Conservation (phyloP, 768 basidiomycete species). For the Naematelia encephala region DNA sequence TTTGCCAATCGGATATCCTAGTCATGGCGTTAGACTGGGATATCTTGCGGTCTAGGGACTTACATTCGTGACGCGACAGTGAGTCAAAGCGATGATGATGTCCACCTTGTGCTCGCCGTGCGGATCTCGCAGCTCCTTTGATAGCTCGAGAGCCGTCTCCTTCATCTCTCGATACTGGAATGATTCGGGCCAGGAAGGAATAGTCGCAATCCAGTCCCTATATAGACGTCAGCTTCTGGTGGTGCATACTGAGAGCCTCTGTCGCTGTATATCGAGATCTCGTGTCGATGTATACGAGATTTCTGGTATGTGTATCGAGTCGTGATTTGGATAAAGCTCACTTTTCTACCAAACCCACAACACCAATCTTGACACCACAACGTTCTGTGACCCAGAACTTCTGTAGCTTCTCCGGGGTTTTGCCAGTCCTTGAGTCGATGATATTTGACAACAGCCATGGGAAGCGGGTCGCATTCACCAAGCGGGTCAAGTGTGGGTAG, state of each 20-base stretch:
- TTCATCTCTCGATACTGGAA: constrained; percentile 76
- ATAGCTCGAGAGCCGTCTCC: constrained; percentile 68
- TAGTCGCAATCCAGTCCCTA: constrained; percentile 85
- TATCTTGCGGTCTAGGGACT: constrained; percentile 10
- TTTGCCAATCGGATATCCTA: constrained; percentile 48
- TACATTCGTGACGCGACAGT: constrained; percentile 62
- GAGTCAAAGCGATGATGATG: constrained; percentile 78
- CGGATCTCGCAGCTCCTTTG: constrained; percentile 68
- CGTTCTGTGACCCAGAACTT: constrained; percentile 68
- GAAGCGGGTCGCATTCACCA: constrained; percentile 71
- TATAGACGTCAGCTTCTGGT: neutral
- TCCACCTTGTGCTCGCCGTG: constrained; percentile 69
- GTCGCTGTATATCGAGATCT: too few relatives aligned
- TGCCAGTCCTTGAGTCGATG: constrained; percentile 59
- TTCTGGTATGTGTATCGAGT: too few relatives aligned
- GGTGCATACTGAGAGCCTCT: neutral
- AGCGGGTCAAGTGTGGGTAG: constrained; percentile 51
- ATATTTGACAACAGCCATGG: constrained; percentile 92
- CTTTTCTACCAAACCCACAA: constrained; percentile 87
- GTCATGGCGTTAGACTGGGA: neutral
- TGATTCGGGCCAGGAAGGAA: constrained; percentile 77
- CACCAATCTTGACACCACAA: constrained; percentile 66
- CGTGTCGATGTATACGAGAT: too few relatives aligned
- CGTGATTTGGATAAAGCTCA: too few relatives aligned
- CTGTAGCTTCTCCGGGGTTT: constrained; percentile 61